Conservation (phyloP, 495 filamentous ascomycete genomes). For the Talaromyces adpressus region DNA sequence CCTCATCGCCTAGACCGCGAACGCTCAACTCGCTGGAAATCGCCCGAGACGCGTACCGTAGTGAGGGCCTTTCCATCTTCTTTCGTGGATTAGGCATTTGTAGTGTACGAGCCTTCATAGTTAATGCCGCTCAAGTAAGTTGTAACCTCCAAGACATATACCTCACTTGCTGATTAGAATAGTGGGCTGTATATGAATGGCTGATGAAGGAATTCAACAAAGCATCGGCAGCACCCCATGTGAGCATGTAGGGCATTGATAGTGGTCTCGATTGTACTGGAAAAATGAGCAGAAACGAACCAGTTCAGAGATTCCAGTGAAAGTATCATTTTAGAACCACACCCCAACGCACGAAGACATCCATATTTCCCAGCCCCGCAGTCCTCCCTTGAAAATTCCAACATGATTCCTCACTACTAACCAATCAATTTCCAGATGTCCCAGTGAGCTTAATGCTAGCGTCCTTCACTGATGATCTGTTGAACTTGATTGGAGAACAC, state of each 20-base stretch:
- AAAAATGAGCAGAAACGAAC: neutral
- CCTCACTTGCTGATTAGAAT: slow-evolving; percentile 14
- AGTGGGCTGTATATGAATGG: slow-evolving; percentile 88
- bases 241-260: neutral
- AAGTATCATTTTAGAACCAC: neutral
- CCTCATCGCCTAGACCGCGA: slow-evolving; percentile 10
- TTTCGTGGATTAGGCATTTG: slow-evolving; percentile 74
- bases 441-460: neutral
- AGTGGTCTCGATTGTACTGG: neutral
- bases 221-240: neutral
- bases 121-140: slow-evolving; percentile 59
- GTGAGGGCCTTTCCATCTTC: slow-evolving; percentile 61
- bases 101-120: slow-evolving; percentile 75
- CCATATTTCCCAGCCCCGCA: neutral
- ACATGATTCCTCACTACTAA: neutral
- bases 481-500: too few relatives aligned
- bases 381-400: neutral
- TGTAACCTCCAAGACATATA: neutral
- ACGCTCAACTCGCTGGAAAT: slow-evolving; percentile 52
- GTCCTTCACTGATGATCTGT: too few relatives aligned
- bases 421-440: neutral
- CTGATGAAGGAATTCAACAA: slow-evolving; percentile 48
- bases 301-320: neutral
- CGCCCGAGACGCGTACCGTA: slow-evolving; percentile 53
- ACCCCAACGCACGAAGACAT: too few relatives aligned